Evolutionary conservation across 768 basidiomycete species (phyloP), one percentile per base, ranked within the genome.

Genomic region (Melanogaster broomeanus): DNA sequence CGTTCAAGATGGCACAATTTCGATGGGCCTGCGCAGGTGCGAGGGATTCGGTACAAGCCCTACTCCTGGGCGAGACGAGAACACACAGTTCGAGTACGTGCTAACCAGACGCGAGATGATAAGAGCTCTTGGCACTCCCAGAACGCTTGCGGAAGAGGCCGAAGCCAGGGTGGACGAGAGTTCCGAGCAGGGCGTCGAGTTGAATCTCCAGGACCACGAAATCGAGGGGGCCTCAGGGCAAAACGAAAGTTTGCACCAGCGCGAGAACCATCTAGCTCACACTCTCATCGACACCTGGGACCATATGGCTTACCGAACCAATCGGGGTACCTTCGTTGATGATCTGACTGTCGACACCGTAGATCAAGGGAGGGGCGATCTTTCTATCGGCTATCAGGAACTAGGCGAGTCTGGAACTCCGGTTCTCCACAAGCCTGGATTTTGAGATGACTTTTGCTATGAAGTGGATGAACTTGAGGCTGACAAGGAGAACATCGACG

Each of bases 11-110:
- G 27, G 25, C 16, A 42, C 38, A 37, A 49, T 15, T n/a, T 39
- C 51, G 45, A 51, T 18, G 18, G 12, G n/a, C 44, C 52, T 55
- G 55, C 58, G 52, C 45, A 52, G 58, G 22, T 65, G 65, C 44
- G 55, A 55, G 49, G 52, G 45, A 31, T 49, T 69, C 30, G 67
- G 69, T 51, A 49, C 28, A 33, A 69, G 63, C 15, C 69, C 67
- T 37, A 30, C 45, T 42, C 63, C 56, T 18, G 45, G 48, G 41
- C 58, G 57, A 43, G 11, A 18, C 13, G 55, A 51, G 38, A 54
- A 33, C 18, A 43, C 34, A 16, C 53, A 47, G 7, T 6, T 61
- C 8, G 65, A 59, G 9, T 61, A 64, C 18, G 33, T 69, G 15
- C 58, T 69, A 46, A 69, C 65, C 13, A 59, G 46, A 2, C 55